Base-by-base conservation (phyloP, 192 early-diverging fungal genomes). In the Mortierella antarctica region DNA sequence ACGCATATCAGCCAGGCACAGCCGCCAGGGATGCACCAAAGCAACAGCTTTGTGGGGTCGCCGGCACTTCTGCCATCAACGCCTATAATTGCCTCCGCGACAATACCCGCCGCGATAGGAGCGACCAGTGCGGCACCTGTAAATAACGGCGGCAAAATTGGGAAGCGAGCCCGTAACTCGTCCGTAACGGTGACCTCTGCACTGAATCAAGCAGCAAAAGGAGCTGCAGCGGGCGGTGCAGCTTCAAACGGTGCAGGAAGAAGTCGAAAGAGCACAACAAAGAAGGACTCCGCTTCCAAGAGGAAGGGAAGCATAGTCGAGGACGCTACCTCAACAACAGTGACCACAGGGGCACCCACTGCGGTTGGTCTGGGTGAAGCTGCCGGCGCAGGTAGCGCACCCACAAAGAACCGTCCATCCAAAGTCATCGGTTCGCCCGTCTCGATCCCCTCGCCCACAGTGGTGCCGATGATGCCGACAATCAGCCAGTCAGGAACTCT, bases 371-470 rank as follows among this genome's bases (percentile, higher is more conserved):
- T n/a, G 1, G 42, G 40, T n/a, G 40, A 15, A 14, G 40, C 57
- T 17, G 40, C 57, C 14, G 40, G 14, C 4, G 18, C 40, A 14
- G 18, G 57, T 21, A 14, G 13, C 11, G 50, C 10, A 65, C 39
- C 48, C 50, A 51, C 63, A 42, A 51, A 49, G 21, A 31, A 49
- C 23, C 62, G 62, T n/a, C 7, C 49, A 12, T 6, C 21, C 48
- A 65, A 65, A 49, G 23, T 39, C 9, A 20, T 56, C 14, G 53
- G 53, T 10, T 66, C 65, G 23, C 65, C 65, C 44, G 65, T 55
- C 12, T 55, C 65, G 14, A 56, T 56, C 9, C 53, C 65, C 1
- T 66, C 65, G 5, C 65, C 65, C 31, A 41, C 53, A 7, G 15
- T 17, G 21, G 21, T 21, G 7, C 53, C 53, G 1, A 20, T 54